Evolutionary conservation across 2,329 filamentous ascomycete species (phyloP).

Genomic region (Cordyceps javanica): DNA sequence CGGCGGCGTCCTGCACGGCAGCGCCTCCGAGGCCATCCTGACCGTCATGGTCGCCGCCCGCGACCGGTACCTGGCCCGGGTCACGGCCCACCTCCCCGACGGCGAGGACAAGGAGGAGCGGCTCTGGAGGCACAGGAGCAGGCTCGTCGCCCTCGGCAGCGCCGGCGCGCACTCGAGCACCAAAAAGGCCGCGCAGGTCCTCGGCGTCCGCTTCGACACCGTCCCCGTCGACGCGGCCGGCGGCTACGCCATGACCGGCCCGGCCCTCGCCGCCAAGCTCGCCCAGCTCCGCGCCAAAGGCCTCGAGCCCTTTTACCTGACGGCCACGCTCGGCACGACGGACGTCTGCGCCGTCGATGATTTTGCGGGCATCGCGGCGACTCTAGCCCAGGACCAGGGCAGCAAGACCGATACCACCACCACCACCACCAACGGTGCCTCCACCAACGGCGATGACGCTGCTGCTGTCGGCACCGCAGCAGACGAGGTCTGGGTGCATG

Average conservation of each 20-base stretch:
- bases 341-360: slow-evolving; percentile 84
- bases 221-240: slow-evolving; percentile 58
- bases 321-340: slow-evolving; percentile 78
- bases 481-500: slow-evolving; percentile 76
- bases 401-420: neutral
- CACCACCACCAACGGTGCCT: too few relatives aligned
- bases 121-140: slow-evolving; percentile 47
- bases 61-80: slow-evolving; percentile 66
- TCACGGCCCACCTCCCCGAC: slow-evolving; percentile 43
- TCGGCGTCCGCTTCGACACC: slow-evolving; percentile 72
- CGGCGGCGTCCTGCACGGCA: slow-evolving; percentile 92
- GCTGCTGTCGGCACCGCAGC: slow-evolving; percentile 17
- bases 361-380: slow-evolving; percentile 59
- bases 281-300: slow-evolving; percentile 60
- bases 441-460: neutral
- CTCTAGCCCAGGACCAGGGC: slow-evolving; percentile 29
- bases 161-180: slow-evolving; percentile 77
- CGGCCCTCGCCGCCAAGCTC: slow-evolving; percentile 54
- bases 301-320: slow-evolving; percentile 81
- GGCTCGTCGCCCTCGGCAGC: slow-evolving; percentile 72
- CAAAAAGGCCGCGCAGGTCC: slow-evolving; percentile 80
- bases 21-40: slow-evolving; percentile 79
- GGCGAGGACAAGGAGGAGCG: slow-evolving; percentile 64
- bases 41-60: slow-evolving; percentile 83
- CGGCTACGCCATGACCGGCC: slow-evolving; percentile 65